These are phyloP conservation scores for Amaranthus hypochondriacus DNA, from an alignment of 148 eudicot species.

Conservation along the genomic window DNA sequence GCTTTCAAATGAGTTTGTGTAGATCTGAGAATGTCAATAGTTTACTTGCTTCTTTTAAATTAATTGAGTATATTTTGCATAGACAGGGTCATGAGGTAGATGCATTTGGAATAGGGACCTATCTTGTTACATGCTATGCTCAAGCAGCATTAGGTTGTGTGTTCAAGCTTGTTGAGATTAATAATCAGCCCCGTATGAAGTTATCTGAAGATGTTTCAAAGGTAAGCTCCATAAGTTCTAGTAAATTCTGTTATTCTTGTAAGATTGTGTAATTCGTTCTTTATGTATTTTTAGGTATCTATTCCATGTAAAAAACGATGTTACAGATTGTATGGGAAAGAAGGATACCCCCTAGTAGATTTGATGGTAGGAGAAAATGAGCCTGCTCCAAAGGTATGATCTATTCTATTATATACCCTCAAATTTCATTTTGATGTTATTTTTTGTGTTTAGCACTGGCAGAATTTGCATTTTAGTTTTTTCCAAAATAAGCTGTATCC, in stretches of 20 bases:
- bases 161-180: conserved; percentile 97
- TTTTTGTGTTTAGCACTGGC: background rate
- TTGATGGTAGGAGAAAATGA: conserved; percentile 90
- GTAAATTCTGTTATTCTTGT: background rate
- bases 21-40: background rate
- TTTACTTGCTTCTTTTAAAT: background rate
- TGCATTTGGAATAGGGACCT: conserved; percentile 92
- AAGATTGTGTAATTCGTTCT: conserved; percentile 18
- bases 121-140: conserved; percentile 95
- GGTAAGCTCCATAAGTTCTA: conserved; percentile 40
- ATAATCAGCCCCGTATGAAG: conserved; percentile 91
- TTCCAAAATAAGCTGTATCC: background rate
- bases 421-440: background rate
- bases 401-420: background rate
- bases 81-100: conserved; percentile 92
- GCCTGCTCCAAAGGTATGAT: conserved; percentile 79
- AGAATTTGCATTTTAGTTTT: background rate
- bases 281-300: conserved; percentile 52
- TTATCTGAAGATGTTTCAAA: conserved; percentile 96
- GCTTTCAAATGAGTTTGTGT: background rate
- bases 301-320: conserved; percentile 92
- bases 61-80: conserved; percentile 17
- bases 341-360: conserved; percentile 85
- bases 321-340: conserved; percentile 90
- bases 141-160: conserved; percentile 97